Conservation (phyloP, 2,329 filamentous ascomycete genomes). For the Atkinsonella texensis region DNA sequence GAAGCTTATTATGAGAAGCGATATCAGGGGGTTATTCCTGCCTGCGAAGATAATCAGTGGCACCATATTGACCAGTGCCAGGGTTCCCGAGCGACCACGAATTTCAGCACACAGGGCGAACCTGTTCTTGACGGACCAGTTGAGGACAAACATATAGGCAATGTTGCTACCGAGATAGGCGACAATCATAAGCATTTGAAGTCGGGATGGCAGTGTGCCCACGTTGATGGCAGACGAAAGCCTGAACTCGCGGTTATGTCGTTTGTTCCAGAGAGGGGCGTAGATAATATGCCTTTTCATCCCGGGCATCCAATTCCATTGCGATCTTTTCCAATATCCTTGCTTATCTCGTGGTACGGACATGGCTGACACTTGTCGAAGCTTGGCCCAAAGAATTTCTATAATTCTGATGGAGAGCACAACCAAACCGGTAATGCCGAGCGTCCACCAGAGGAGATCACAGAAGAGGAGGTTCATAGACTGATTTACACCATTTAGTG, state of each 20-base stretch:
- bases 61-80: conserved; percentile 83
- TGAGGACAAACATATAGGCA: conserved; percentile 48
- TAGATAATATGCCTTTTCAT: conserved; percentile 49
- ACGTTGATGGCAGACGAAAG: conserved; percentile 47
- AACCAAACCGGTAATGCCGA: conserved; percentile 42
- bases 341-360: conserved; percentile 38
- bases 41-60: conserved; percentile 80
- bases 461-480: conserved; percentile 43
- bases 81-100: conserved; percentile 71
- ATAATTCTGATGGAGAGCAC: conserved; percentile 41
- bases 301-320: conserved; percentile 48
- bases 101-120: conserved; percentile 66
- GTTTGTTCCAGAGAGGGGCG: conserved; percentile 51
- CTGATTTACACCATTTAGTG: conserved; percentile 50
- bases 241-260: conserved; percentile 55
- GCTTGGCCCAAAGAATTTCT: conserved; percentile 41
- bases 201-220: conserved; percentile 52
- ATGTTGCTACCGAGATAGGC: conserved; percentile 49
- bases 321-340: conserved; percentile 44
- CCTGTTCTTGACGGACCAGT: conserved; percentile 45
- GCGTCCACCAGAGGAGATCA: conserved; percentile 46
- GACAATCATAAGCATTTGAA: conserved; percentile 46
- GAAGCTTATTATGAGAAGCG: conserved; percentile 74
- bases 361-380: conserved; percentile 50
- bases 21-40: conserved; percentile 86